Base-by-base conservation (phyloP, 2,329 filamentous ascomycete genomes). In the Aspergillus sp. region DNA sequence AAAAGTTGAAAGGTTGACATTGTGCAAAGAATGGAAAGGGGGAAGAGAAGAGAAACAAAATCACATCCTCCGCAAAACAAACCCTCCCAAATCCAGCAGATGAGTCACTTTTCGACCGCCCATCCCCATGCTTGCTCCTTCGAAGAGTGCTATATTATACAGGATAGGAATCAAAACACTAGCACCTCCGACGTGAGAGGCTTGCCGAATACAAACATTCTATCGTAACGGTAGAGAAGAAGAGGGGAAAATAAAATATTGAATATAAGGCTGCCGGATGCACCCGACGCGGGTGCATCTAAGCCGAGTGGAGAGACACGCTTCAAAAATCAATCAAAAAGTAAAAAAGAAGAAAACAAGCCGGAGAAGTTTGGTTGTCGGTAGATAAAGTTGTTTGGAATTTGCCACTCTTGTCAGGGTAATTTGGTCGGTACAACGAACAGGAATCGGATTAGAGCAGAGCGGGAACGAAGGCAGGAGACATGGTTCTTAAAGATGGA, bases 401-500 rank as follows among this genome's bases (percentile, higher is more conserved):
- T 49, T 54, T 58, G 50, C 41, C 38, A 47, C 59, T 55, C 48
- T 48, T 41, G 55, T 58, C 42, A 48, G 32, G 54, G 36, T 38
- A 57, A 61, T 30, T 64, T 62, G 53, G 61, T 58, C 56, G 62
- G 58, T 62, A 61, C 60, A 64, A 68, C 63, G 61, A 60, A 60
- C 64, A 60, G 61, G 62, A 62, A 62, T 54, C 57, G 27, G 59
- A 56, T 53, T 42, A 11, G 49, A 60, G 62, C 56, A 58, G 51
- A 63, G 62, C 50, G 25, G 44, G 50, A 59, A 49, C 58, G 44
- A 21, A 51, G 57, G 10, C 41, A 36, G 39, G 54, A 39, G 36
- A n/a, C 49, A 25, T 41, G 3, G 25, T 47, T 58, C 48, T 69
- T 85, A 86, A 77, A 86, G 82, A 77, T 86, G 84, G 76, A 86